A percentile compares a stretch with the other conserved stretches of the same genome.
Evolutionary conservation across 768 basidiomycete genomes (phyloP).

Genomic region (Lactarius pseudohatsudake): DNA sequence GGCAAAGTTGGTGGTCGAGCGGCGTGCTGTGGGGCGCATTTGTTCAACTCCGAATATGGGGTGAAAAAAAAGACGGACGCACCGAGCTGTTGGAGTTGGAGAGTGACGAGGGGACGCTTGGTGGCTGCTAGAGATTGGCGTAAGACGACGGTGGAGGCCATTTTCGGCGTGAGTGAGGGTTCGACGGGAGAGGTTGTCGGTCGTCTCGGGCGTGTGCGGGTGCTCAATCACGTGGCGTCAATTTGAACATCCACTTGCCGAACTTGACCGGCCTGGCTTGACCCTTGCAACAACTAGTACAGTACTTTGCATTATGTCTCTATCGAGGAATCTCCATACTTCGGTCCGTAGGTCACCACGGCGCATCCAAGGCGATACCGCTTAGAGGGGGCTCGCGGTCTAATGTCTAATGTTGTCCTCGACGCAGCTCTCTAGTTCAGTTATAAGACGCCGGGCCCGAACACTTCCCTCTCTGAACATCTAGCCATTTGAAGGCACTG

Average conservation of each 20-base stretch:
- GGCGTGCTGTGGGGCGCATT: conserved; percentile 28
- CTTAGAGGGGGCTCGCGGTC: too few relatives aligned
- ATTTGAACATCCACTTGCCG: background rate
- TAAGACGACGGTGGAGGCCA: conserved; percentile 13
- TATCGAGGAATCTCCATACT: too few relatives aligned
- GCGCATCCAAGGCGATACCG: too few relatives aligned
- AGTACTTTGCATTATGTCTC: too few relatives aligned
- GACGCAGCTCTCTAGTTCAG: too few relatives aligned
- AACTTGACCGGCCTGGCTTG: too few relatives aligned
- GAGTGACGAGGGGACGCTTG: conserved; percentile 16
- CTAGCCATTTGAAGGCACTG: too few relatives aligned
- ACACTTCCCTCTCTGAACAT: too few relatives aligned
- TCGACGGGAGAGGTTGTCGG: background rate
- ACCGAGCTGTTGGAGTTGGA: conserved; percentile 13
- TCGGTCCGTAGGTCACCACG: too few relatives aligned
- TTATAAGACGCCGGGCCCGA: too few relatives aligned
- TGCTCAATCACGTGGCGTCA: background rate
- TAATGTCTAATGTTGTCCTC: too few relatives aligned
- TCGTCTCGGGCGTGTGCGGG: background rate
- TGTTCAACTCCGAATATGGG: conserved; percentile 4
- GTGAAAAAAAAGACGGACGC: background rate
- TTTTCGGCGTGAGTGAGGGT: background rate
- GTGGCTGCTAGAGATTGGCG: conserved; percentile 7
- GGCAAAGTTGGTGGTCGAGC: conserved; percentile 27
- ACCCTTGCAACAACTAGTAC: too few relatives aligned